Percentiles rank a stretch among this genome's conserved stretches.
These are phyloP conservation scores for Solanum aculeatissimum DNA, from an alignment of 305 asterid species.

Conservation along the genomic window DNA sequence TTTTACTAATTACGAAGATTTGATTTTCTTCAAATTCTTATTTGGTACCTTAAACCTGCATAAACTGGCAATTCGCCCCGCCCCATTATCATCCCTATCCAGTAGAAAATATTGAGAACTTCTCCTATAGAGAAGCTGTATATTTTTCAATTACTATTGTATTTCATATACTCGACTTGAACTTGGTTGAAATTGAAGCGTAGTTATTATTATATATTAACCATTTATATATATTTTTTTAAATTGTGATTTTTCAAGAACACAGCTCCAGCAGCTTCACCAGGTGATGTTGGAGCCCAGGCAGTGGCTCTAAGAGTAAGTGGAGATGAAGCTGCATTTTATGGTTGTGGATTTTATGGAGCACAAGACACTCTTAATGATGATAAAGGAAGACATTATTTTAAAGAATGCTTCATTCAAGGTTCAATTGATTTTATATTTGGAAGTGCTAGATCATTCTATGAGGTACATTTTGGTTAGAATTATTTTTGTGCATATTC, in stretches of 20 bases:
- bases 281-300: conserved; percentile 57
- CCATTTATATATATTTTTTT: not conserved
- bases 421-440: conserved; percentile 92
- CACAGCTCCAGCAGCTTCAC: conserved; percentile 64
- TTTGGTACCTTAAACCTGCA: too few species aligned
- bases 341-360: conserved; percentile 76
- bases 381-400: conserved; percentile 69
- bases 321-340: conserved; percentile 72
- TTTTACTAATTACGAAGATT: too few species aligned
- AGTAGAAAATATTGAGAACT: not conserved
- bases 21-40: too few species aligned
- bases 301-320: conserved; percentile 52
- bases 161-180: not conserved
- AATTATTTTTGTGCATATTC: too few species aligned
- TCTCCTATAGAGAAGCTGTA: not conserved
- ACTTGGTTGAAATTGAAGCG: not conserved
- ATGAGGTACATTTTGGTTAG: not conserved
- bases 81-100: too few species aligned
- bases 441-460: conserved; percentile 34
- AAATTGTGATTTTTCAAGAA: conserved; percentile 29
- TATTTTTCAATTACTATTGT: too few species aligned
- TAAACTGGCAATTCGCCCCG: too few species aligned
- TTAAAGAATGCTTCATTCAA: conserved; percentile 61
- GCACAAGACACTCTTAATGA: conserved; percentile 73
- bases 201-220: not conserved